phyloP scores from a whole-genome alignment of 768 basidiomycete genomes.

The Daedaleopsis nitida region DNA sequence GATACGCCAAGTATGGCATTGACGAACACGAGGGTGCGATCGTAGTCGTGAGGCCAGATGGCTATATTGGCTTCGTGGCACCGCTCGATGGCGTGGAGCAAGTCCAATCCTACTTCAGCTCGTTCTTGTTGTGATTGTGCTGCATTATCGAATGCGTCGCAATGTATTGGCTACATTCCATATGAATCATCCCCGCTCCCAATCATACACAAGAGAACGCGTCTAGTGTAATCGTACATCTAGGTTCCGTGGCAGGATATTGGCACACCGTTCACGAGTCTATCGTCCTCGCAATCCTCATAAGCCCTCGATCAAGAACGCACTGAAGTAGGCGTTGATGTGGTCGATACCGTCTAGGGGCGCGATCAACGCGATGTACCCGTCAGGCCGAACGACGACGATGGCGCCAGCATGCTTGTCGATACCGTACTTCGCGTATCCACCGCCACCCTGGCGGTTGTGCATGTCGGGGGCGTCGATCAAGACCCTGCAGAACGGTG shows the following conservation, averaged over 20 bases:
- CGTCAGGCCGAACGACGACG: constrained; percentile 63
- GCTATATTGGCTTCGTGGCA: constrained; percentile 61
- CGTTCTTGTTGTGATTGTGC: constrained; percentile 37
- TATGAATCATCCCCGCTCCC: background rate
- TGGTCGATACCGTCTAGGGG: constrained; percentile 43
- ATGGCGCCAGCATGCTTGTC: constrained; percentile 44
- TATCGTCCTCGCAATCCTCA: background rate
- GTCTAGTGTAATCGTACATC: background rate
- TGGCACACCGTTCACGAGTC: background rate
- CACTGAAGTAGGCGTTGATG: constrained; percentile 49
- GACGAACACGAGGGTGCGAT: constrained; percentile 44
- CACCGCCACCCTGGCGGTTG: constrained; percentile 51
- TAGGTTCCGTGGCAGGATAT: background rate
- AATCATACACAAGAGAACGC: background rate
- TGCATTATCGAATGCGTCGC: too few species aligned
- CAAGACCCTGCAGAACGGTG: constrained; percentile 45
- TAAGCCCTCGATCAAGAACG: constrained; percentile 37
- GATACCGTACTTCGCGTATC: constrained; percentile 61
- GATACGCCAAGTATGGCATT: constrained; percentile 61
- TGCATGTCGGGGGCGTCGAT: constrained; percentile 56
- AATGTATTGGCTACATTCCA: background rate
- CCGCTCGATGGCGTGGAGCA: constrained; percentile 43
- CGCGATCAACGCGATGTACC: constrained; percentile 60
- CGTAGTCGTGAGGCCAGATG: constrained; percentile 63
- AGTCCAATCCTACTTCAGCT: constrained; percentile 50